These are phyloP conservation scores for Actinomucor elegans DNA, from an alignment of 371 early-diverging fungal species.

Conservation along the genomic window DNA sequence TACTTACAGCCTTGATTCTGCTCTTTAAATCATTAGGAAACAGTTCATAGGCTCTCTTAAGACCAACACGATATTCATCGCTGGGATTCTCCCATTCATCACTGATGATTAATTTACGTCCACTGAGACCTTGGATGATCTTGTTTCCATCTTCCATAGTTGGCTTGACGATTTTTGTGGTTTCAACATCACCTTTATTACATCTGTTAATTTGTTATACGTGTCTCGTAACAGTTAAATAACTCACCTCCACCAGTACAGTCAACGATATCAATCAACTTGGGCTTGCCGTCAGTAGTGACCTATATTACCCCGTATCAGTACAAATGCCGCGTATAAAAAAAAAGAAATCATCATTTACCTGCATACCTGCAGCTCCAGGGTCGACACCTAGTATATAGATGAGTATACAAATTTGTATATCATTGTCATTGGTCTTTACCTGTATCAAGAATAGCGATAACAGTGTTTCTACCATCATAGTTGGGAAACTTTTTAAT, in stretches of 20 bases:
- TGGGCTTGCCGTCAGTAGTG: constrained; percentile 87
- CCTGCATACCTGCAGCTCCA: constrained; percentile 81
- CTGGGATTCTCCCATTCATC: constrained; percentile 79
- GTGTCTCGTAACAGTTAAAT: neutral
- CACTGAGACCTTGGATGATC: constrained; percentile 69
- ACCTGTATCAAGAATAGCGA: constrained; percentile 91
- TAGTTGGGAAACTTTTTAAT: constrained; percentile 79
- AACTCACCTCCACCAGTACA: constrained; percentile 78
- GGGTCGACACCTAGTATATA: constrained; percentile 77
- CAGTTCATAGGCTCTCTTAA: constrained; percentile 78
- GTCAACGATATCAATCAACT: constrained; percentile 90
- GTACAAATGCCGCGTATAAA: neutral
- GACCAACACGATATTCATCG: constrained; percentile 81
- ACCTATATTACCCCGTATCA: no score
- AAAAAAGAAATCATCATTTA: constrained; percentile 24
- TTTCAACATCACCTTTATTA: constrained; percentile 73
- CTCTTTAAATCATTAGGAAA: constrained; percentile 67
- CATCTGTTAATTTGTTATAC: neutral
- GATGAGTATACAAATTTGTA: neutral
- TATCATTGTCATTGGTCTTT: neutral
- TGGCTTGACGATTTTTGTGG: constrained; percentile 60
- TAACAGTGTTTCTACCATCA: constrained; percentile 88
- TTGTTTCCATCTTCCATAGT: constrained; percentile 42
- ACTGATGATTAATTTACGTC: constrained; percentile 72
- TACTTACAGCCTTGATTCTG: constrained; percentile 57